These are phyloP conservation scores for Arthrocladium fulminans DNA, from an alignment of 2,329 filamentous ascomycete genomes.

Conservation along the genomic window DNA sequence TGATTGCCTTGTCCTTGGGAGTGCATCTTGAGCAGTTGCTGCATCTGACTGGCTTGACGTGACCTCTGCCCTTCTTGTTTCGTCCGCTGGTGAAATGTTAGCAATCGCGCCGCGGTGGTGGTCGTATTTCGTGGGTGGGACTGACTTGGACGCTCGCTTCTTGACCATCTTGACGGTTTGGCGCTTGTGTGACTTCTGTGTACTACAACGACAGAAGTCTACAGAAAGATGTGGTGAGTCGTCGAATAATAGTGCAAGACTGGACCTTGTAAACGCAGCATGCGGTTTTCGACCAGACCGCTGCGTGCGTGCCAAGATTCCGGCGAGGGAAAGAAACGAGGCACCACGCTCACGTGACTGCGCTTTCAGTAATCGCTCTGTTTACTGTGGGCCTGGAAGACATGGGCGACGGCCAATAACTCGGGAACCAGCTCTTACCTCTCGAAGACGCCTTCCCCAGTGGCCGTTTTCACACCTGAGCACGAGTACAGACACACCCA, in stretches of 20 bases:
- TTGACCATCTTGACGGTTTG: conserved; percentile 60
- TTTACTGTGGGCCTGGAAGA: background rate
- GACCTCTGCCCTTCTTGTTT: conserved; percentile 99
- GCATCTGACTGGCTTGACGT: conserved; percentile 98
- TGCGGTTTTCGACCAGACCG: conserved; percentile 2
- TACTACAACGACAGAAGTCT: conserved; percentile 15
- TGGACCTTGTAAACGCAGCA: background rate
- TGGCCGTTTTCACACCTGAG: background rate
- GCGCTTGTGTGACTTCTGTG: conserved; percentile 16
- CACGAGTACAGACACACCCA: conserved; percentile 1
- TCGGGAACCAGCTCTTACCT: no score
- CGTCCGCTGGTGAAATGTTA: conserved; percentile 59
- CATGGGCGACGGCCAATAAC: background rate
- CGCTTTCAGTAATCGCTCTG: background rate
- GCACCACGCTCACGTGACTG: background rate
- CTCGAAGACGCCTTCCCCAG: no score
- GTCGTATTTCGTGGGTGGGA: conserved; percentile 13
- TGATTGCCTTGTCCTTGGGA: conserved; percentile 99
- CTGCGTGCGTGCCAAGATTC: conserved; percentile 7
- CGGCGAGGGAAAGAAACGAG: background rate
- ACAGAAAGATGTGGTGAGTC: background rate
- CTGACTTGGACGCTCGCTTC: conserved; percentile 67
- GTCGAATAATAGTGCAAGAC: conserved; percentile 1
- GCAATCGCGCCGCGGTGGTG: background rate
- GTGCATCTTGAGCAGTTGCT: conserved; percentile 84